Base-by-base conservation (phyloP, 306 rosid species). In the Cucurbita moschata region DNA sequence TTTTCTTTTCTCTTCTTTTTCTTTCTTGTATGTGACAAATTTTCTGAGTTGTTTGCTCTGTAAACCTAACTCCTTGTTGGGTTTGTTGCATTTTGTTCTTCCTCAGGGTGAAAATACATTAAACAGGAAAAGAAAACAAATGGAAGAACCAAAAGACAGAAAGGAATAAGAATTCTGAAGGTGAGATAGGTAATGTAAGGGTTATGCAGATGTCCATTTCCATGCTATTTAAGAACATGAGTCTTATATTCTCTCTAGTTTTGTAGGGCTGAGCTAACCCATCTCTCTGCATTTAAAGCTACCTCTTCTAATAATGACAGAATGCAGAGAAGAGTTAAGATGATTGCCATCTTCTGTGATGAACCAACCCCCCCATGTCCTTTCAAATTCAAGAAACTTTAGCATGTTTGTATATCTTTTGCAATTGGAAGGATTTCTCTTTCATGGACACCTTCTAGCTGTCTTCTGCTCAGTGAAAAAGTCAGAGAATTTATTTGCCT, bases 381-480 rank as follows among this genome's bases (percentile, higher is more conserved):
- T 90, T 87, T 86, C 86, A 83, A 83, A 84, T 87, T 30, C 35
- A 30, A 30, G 35, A 30, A 30, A 30, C 35, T 30, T 30, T 70
- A 67, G 63, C 76, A 38, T 86, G n/a, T 5, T 47, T 50, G 15
- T 81, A 79, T 88, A 83, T 81, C 75, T 72, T 77, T 69, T 83
- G 54, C 43, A 59, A 59, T 38, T 40, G 56, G 76, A 64, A 77
- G 58, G 55, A 71, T 85, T 87, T 88, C 92, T 77, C 86, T 86
- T 86, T 86, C 89, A 81, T 76, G 85, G 85, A 84, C 89, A 80
- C 81, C 84, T 83, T 88, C 96, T 84, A 86, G 81, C 96, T 90
- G 85, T 79, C 86, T 76, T 80, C 89, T 85, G 75, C 86, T 73
- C 75, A 56, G 79, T 60, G 43, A 73, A 81, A 83, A 81, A 83